A percentile compares a stretch with the other conserved stretches of the same genome.
These are phyloP conservation scores for Tetrahymena thermophila DNA, from an alignment of 73 alveolate species.

Conservation along the genomic window DNA sequence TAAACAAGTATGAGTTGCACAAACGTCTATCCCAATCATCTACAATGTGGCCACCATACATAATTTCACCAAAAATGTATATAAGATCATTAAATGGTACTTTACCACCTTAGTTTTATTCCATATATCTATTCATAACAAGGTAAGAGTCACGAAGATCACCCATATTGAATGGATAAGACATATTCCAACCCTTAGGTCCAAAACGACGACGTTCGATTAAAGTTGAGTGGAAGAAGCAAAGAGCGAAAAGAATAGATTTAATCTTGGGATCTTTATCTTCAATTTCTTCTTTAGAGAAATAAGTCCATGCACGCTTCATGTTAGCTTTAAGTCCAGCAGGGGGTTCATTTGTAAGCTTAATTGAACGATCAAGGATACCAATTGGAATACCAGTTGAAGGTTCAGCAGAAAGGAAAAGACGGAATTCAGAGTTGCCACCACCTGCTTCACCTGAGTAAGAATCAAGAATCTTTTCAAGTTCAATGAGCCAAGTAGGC, in stretches of 20 bases:
- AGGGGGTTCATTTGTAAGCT: conserved; percentile 99
- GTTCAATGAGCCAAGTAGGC: conserved; percentile 97
- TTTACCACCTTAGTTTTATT: conserved; percentile 89
- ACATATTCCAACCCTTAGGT: conserved; percentile 99
- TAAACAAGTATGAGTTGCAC: conserved; percentile 91
- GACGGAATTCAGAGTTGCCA: conserved; percentile 97
- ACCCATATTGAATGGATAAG: conserved; percentile 98
- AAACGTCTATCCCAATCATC: conserved; percentile 99
- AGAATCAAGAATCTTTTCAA: conserved; percentile 97
- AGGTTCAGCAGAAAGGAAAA: conserved; percentile 83
- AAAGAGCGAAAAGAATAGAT: conserved; percentile 98
- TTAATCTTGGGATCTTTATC: conserved; percentile 97
- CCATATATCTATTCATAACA: conserved; percentile 93
- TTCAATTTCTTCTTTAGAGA: conserved; percentile 98
- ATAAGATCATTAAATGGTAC: conserved; percentile 96
- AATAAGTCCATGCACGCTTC: conserved; percentile 99
- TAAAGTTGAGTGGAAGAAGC: conserved; percentile 99
- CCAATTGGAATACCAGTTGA: conserved; percentile 96
- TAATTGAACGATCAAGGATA: conserved; percentile 97
- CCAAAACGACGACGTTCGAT: conserved; percentile 99
- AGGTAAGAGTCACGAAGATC: conserved; percentile 99
- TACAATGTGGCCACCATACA: conserved; percentile 99
- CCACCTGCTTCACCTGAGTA: conserved; percentile 93
- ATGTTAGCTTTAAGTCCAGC: conserved; percentile 98
- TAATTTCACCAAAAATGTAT: conserved; percentile 99